Base-by-base conservation (phyloP, 2,329 filamentous ascomycete species). In the Colletotrichum filicis region DNA sequence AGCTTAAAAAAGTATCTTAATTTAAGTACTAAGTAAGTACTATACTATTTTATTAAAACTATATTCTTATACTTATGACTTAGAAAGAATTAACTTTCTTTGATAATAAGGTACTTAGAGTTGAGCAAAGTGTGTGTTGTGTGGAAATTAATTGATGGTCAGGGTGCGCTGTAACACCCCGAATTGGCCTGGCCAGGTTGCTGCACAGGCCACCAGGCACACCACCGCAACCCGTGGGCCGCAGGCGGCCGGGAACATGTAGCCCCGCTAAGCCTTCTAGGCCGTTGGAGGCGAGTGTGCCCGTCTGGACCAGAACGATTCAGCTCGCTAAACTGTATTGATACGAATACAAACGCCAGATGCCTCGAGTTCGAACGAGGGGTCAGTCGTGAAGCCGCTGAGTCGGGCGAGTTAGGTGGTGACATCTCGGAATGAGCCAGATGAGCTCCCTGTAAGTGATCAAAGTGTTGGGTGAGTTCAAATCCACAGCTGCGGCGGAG, bases 91-190 rank as follows among this genome's bases (percentile, higher is more conserved):
- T n/a, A n/a, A n/a, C n/a, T n/a, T n/a, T n/a, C n/a, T n/a, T n/a
- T n/a, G n/a, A n/a, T n/a, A n/a, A n/a, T n/a, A n/a, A n/a, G n/a
- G n/a, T n/a, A n/a, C n/a, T n/a, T n/a, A n/a, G 66, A 49, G 12
- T 52, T 26, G 56, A 24, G 24, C 32, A 62, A 53, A 32, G 66
- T 59, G 42, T 49, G 49, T 65, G 55, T 65, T 22, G n/a, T 73
- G 71, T 73, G 71, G 71, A 73, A 73, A 73, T 73, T 70, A 60
- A 28, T 57, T 66, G 35, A 55, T 55, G 46, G 42, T 12, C 58
- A 65, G 30, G 11, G 30, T 46, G 37, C 66, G 63, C 32, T 61
- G 60, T 22, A 49, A 49, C 24, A 49, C 64, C 53, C 32, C n/a
- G 26, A 55, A 49, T 14, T 32, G 37, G 64, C 55, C 19, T n/a